Percentiles rank a stretch among this genome's conserved stretches.
These are phyloP conservation scores for Xenoacremonium recifei DNA, from an alignment of 2,329 filamentous ascomycete genomes.

Conservation along the genomic window DNA sequence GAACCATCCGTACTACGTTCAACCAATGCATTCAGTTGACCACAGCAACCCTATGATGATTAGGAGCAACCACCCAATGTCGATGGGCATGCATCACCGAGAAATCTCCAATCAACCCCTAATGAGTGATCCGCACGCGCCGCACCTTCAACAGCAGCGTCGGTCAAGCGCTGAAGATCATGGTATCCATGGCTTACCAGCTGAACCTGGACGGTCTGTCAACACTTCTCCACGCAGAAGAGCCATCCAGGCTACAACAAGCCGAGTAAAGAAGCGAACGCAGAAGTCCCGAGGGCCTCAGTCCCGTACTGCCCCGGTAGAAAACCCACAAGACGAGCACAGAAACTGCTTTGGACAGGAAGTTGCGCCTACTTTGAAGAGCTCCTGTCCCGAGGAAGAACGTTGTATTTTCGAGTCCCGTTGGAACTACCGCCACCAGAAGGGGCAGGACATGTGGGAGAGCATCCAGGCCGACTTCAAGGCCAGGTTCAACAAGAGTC, in stretches of 20 bases:
- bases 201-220: slow-evolving; percentile 17
- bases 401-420: slow-evolving; percentile 50
- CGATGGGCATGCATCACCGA: slow-evolving; percentile 24
- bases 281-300: slow-evolving; percentile 13
- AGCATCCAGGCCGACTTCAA: slow-evolving; percentile 46
- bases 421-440: slow-evolving; percentile 42
- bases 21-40: slow-evolving; percentile 24
- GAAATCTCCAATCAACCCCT: slow-evolving; percentile 22
- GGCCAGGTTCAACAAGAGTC: slow-evolving; percentile 31
- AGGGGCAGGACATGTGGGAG: slow-evolving; percentile 60
- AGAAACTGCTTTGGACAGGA: slow-evolving; percentile 35
- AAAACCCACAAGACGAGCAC: slow-evolving; percentile 29
- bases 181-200: slow-evolving; percentile 5
- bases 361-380: slow-evolving; percentile 39
- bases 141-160: slow-evolving; percentile 20
- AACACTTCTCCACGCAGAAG: slow-evolving; percentile 28
- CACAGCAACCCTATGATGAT: slow-evolving; percentile 27
- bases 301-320: slow-evolving; percentile 9
- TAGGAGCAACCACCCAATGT: slow-evolving; percentile 17
- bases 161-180: slow-evolving; percentile 23
- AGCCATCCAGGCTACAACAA: slow-evolving; percentile 15
- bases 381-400: slow-evolving; percentile 46
- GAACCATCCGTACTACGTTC: slow-evolving; percentile 29
- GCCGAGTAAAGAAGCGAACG: slow-evolving; percentile 28
- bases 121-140: slow-evolving; percentile 20